Evolutionary conservation across 2,329 filamentous ascomycete genomes (phyloP).

Genomic region (Talaromyces marneffei): DNA sequence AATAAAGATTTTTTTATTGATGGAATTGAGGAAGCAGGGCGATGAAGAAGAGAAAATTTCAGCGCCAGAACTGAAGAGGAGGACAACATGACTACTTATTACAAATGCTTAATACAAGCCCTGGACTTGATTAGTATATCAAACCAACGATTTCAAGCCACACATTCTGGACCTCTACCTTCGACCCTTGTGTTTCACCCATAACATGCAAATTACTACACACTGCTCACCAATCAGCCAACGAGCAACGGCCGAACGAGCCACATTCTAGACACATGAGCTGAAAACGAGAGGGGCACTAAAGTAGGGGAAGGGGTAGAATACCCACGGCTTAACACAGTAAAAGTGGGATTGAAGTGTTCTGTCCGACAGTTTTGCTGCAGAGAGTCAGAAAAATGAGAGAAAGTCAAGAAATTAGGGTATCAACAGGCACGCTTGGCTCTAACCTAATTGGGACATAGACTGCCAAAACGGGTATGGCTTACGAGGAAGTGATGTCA

Average conservation of each 20-base stretch:
- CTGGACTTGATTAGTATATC: background rate
- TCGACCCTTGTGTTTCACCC: background rate
- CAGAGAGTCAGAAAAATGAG: background rate
- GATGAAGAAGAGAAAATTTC: background rate
- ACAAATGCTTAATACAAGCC: background rate
- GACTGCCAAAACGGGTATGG: background rate
- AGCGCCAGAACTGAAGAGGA: background rate
- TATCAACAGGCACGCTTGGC: background rate
- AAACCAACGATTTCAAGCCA: background rate
- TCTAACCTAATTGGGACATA: background rate
- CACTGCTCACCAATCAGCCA: background rate
- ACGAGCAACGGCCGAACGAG: background rate
- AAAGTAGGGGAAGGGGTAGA: background rate
- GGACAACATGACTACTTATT: background rate
- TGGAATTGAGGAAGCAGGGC: background rate
- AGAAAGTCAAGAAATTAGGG: slow-evolving; percentile 10
- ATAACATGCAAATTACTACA: background rate
- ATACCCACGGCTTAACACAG: background rate
- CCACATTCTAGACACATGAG: slow-evolving; percentile 1
- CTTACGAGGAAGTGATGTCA: slow-evolving; percentile 8
- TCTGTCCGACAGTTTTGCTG: background rate
- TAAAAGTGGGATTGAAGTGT: background rate
- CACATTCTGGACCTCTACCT: background rate
- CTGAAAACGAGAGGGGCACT: background rate
- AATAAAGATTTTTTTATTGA: background rate